Conservation (phyloP, 139 green algal species). For the Edaphochlamys debaryana region DNA sequence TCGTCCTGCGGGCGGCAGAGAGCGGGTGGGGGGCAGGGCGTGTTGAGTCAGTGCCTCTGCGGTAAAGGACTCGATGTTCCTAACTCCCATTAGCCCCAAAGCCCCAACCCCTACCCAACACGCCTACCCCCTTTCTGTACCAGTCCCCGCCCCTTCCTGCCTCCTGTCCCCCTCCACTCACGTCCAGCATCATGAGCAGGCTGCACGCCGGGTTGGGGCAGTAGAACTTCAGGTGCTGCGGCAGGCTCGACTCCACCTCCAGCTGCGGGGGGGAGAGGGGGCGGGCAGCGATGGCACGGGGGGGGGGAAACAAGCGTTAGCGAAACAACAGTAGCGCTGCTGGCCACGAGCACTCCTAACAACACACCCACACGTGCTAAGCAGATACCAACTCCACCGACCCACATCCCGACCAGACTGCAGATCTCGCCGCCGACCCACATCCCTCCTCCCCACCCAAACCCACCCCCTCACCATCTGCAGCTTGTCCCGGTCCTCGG, state of each 20-base stretch:
- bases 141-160: neutral
- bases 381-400: neutral
- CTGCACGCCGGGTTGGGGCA: slow-evolving; percentile 40
- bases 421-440: too few relatives aligned
- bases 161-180: neutral
- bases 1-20: neutral
- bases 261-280: neutral
- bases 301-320: too few relatives aligned
- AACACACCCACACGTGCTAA: too few relatives aligned
- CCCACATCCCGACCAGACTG: neutral
- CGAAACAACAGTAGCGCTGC: too few relatives aligned
- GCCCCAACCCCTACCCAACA: too few relatives aligned
- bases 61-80: too few relatives aligned
- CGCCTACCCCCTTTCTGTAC: too few relatives aligned
- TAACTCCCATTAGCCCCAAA: too few relatives aligned
- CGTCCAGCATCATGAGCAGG: slow-evolving; percentile 36
- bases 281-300: neutral
- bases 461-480: neutral
- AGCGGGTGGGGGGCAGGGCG: neutral
- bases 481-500: slow-evolving; percentile 23
- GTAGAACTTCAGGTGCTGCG: slow-evolving; percentile 20
- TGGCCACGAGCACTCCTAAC: too few relatives aligned
- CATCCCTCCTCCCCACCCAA: neutral
- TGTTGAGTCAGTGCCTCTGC: too few relatives aligned
- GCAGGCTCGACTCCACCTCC: slow-evolving; percentile 36